These are phyloP conservation scores for Pseudogymnoascus sp. DNA, from an alignment of 2,329 filamentous ascomycete species.

Conservation along the genomic window DNA sequence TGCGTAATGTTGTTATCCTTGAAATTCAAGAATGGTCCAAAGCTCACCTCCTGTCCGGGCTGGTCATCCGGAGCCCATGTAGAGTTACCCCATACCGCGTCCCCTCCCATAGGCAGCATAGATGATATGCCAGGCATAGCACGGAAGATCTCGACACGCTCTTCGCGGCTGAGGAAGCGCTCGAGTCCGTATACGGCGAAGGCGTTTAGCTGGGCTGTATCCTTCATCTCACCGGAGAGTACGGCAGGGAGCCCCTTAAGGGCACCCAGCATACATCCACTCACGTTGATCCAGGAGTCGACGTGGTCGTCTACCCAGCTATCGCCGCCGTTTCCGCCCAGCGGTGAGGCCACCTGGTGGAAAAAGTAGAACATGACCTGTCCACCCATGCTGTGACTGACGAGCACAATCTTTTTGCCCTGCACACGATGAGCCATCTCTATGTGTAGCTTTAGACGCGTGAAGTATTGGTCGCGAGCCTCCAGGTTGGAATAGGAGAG, in stretches of 20 bases:
- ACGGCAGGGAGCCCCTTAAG: slow-evolving; percentile 85
- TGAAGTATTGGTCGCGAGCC: slow-evolving; percentile 86
- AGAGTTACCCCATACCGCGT: slow-evolving; percentile 87
- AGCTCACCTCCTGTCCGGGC: slow-evolving; percentile 64
- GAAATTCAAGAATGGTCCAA: slow-evolving; percentile 80
- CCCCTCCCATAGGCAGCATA: slow-evolving; percentile 91
- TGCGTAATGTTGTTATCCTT: slow-evolving; percentile 56
- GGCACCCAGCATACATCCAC: slow-evolving; percentile 93
- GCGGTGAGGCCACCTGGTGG: slow-evolving; percentile 69
- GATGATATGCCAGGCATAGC: slow-evolving; percentile 95
- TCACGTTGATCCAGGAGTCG: slow-evolving; percentile 97
- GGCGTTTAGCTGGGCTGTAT: slow-evolving; percentile 91
- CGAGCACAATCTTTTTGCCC: slow-evolving; percentile 71
- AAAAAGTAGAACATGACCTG: slow-evolving; percentile 82
- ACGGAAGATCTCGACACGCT: slow-evolving; percentile 87
- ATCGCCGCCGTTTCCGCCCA: slow-evolving; percentile 72
- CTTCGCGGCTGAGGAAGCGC: slow-evolving; percentile 84
- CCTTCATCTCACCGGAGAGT: slow-evolving; percentile 94
- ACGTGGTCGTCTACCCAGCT: slow-evolving; percentile 86
- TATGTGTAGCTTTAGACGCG: slow-evolving; percentile 79
- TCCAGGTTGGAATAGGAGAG: slow-evolving; percentile 86
- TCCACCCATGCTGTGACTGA: slow-evolving; percentile 96
- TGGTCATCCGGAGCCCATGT: slow-evolving; percentile 83
- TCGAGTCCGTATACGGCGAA: slow-evolving; percentile 96
- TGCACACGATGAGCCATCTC: slow-evolving; percentile 70